Conservation (phyloP, 2,329 filamentous ascomycete genomes). For the Talaromyces albobiverticillius region DNA sequence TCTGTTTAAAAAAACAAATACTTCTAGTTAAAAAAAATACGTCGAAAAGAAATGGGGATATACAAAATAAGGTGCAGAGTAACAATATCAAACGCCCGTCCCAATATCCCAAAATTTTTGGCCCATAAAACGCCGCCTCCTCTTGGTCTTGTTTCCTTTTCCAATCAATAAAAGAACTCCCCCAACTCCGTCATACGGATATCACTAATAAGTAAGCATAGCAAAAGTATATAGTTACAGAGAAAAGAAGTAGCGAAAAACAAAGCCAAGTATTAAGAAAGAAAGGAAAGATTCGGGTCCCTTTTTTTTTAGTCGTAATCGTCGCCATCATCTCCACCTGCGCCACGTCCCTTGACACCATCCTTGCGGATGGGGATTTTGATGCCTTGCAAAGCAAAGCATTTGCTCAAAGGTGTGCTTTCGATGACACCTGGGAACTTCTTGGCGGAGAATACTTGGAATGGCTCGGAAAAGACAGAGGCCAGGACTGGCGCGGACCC, state of each 20-base stretch:
- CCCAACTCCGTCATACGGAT: conserved; percentile 8
- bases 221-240: neutral
- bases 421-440: conserved; percentile 98
- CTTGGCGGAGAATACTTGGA: conserved; percentile 94
- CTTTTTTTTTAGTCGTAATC: conserved; percentile 10
- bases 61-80: neutral
- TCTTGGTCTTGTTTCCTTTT: neutral
- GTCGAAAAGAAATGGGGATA: neutral
- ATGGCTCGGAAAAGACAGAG: conserved; percentile 79
- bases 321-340: conserved; percentile 11
- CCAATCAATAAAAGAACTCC: neutral
- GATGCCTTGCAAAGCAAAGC: conserved; percentile 88
- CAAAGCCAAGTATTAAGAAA: neutral
- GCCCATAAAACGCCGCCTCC: conserved; percentile 4
- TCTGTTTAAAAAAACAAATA: too few species aligned
- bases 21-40: too few species aligned
- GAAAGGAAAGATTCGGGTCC: neutral
- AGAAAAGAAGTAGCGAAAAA: neutral
- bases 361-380: conserved; percentile 97
- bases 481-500: conserved; percentile 77
- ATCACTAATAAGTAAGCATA: neutral
- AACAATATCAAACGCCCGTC: neutral
- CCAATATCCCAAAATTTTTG: neutral
- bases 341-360: conserved; percentile 47
- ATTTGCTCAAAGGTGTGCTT: conserved; percentile 85